Evolutionary conservation across 148 eudicot species (phyloP).

Genomic region (Rhododendron simsii): DNA sequence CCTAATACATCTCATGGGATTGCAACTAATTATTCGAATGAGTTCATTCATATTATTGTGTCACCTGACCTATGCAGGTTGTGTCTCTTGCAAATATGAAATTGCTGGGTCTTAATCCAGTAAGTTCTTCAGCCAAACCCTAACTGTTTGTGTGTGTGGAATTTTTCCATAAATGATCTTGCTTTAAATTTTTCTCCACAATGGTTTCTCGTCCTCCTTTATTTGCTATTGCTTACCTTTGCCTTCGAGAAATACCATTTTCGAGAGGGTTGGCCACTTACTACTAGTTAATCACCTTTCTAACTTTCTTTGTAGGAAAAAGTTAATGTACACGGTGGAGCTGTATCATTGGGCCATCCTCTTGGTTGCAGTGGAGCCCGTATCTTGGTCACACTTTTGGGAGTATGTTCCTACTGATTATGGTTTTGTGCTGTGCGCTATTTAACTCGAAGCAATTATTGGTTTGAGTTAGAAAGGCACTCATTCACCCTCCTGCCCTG

Average conservation of each 20-base stretch:
- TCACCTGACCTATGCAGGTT: slow-evolving; percentile 44
- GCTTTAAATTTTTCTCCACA: not conserved
- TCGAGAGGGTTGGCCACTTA: not conserved
- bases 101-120: slow-evolving; percentile 65
- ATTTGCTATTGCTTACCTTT: not conserved
- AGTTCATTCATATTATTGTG: not conserved
- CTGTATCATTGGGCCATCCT: slow-evolving; percentile 97
- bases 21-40: not conserved
- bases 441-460: not conserved
- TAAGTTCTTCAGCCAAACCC: slow-evolving; percentile 34
- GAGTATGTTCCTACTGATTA: slow-evolving; percentile 44
- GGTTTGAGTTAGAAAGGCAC: not conserved
- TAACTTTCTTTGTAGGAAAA: slow-evolving; percentile 54
- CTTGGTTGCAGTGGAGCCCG: slow-evolving; percentile 99
- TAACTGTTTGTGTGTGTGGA: not conserved
- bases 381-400: slow-evolving; percentile 84
- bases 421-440: not conserved
- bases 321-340: slow-evolving; percentile 95
- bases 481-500: not conserved
- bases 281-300: not conserved
- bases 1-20: not conserved
- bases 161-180: not conserved
- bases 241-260: not conserved
- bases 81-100: slow-evolving; percentile 89
- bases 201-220: not conserved